Percentiles rank a stretch among this genome's conserved stretches.
Evolutionary conservation across 495 filamentous ascomycete species (phyloP).

Genomic region (Penicillium odoratum): DNA sequence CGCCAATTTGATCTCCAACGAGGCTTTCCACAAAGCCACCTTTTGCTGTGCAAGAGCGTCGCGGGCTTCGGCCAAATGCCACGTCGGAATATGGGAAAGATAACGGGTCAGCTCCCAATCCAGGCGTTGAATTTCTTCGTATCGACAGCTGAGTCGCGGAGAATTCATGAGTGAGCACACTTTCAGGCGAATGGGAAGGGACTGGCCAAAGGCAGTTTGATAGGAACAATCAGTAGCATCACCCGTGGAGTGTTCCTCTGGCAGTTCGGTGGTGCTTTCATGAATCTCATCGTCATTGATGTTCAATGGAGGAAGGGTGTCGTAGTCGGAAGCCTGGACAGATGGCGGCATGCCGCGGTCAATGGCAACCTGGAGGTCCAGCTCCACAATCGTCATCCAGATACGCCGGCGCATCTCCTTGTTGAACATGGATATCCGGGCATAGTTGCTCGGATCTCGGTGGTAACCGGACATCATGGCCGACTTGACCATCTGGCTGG

Average conservation of each 20-base stretch:
- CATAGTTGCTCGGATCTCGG: constrained; percentile 52
- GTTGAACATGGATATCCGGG: constrained; percentile 53
- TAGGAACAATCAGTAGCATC: constrained; percentile 45
- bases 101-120: constrained; percentile 43
- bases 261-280: constrained; percentile 38
- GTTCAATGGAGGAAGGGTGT: constrained; percentile 55
- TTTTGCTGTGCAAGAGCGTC: constrained; percentile 33
- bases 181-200: constrained; percentile 39
- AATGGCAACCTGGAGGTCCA: constrained; percentile 59
- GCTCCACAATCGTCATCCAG: constrained; percentile 67
- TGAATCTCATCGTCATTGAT: constrained; percentile 45
- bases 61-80: constrained; percentile 25
- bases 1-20: constrained; percentile 39
- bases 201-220: constrained; percentile 31
- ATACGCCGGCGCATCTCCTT: constrained; percentile 68
- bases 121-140: constrained; percentile 45
- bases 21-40: constrained; percentile 31
- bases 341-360: constrained; percentile 60
- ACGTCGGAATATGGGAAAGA: constrained; percentile 38
- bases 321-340: constrained; percentile 55
- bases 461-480: constrained; percentile 59
- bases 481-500: constrained; percentile 55
- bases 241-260: constrained; percentile 25
- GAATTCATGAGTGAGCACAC: constrained; percentile 44
- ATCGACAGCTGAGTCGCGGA: constrained; percentile 42